Evolutionary conservation across 257 asterid species (phyloP).

Genomic region (Solanum neorickii): DNA sequence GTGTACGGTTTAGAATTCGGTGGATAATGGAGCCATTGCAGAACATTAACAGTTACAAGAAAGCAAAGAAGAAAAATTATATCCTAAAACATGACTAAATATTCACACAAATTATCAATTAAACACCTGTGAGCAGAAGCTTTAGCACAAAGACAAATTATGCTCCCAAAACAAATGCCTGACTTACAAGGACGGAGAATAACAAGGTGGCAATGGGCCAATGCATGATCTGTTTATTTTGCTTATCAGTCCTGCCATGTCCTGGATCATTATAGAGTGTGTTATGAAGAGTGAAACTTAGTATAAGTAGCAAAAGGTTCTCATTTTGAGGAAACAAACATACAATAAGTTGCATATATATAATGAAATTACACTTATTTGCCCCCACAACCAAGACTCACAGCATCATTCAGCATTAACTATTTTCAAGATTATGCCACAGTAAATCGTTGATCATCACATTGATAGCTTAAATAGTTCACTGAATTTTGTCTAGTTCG

Average conservation of each 20-base stretch:
- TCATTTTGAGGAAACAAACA: background rate
- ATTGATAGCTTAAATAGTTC: background rate
- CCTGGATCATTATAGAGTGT: constrained; percentile 37
- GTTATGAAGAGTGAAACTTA: background rate
- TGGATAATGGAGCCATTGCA: background rate
- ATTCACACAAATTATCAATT: background rate
- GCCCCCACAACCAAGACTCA: background rate
- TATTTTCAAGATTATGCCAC: background rate
- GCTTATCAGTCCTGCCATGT: constrained; percentile 98
- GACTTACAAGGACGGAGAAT: constrained; percentile 90
- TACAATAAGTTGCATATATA: background rate
- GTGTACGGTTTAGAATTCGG: background rate
- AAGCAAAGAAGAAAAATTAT: background rate
- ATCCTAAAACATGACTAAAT: background rate
- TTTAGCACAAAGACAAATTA: background rate
- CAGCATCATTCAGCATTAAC: background rate
- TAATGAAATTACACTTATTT: background rate
- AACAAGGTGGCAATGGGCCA: constrained; percentile 94
- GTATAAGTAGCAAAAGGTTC: background rate
- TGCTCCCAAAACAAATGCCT: background rate
- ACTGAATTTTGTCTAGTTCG: background rate
- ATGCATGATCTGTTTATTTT: constrained; percentile 91
- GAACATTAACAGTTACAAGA: background rate
- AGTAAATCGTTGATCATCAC: background rate
- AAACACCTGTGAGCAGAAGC: background rate